phyloP scores from a whole-genome alignment of 2,329 filamentous ascomycete genomes.

The Aulographum hederae region DNA sequence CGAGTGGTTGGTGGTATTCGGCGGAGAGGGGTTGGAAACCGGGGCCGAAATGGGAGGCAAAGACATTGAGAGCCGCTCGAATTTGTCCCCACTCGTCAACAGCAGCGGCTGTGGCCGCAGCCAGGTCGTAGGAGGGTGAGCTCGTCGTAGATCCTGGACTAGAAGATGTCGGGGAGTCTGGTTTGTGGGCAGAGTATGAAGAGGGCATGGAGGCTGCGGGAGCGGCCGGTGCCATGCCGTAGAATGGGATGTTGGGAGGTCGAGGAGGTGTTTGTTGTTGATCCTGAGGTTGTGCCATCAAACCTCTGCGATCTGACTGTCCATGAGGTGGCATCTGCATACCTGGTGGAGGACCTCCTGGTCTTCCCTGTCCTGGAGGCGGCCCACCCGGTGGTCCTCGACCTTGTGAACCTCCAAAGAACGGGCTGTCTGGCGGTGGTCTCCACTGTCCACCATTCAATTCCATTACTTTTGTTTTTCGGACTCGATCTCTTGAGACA shows the following conservation, averaged over 20 bases:
- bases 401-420: background rate
- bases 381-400: constrained; percentile 7
- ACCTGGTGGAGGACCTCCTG: constrained; percentile 3
- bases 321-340: background rate
- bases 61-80: constrained; percentile 46
- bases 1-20: constrained; percentile 42
- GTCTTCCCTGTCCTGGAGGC: background rate
- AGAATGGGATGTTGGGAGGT: constrained; percentile 18
- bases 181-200: constrained; percentile 17
- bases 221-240: constrained; percentile 28
- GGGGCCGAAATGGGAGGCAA: constrained; percentile 47
- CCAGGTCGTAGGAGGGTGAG: constrained; percentile 37
- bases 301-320: background rate
- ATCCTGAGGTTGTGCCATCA: background rate
- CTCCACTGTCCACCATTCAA: constrained; percentile 38
- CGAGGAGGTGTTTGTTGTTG: constrained; percentile 1
- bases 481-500: constrained; percentile 52
- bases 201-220: constrained; percentile 22
- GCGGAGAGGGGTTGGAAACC: constrained; percentile 59
- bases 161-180: constrained; percentile 2
- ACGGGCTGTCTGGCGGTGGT: constrained; percentile 28
- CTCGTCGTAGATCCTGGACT: constrained; percentile 1
- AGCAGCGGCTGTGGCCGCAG: constrained; percentile 48
- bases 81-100: constrained; percentile 65
- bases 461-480: constrained; percentile 55